Conservation (phyloP, 148 eudicot genomes). For the Nepenthes gracilis region DNA sequence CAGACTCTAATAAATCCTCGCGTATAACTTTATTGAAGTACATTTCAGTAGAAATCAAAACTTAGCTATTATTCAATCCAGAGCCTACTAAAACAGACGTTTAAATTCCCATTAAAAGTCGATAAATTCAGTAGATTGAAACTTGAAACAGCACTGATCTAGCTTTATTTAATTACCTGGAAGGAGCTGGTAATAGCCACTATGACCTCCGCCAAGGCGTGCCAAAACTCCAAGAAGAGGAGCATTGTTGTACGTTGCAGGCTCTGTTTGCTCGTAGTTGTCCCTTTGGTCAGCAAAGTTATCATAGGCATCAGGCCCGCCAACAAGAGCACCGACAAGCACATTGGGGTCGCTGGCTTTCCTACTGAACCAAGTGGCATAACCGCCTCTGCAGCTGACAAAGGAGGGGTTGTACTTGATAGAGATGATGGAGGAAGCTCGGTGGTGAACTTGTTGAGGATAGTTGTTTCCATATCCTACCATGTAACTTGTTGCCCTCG, state of each 20-base stretch:
- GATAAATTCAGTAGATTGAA: too few relatives aligned
- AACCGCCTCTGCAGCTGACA: slow-evolving; percentile 83
- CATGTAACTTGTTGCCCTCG: slow-evolving; percentile 99
- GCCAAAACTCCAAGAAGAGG: slow-evolving; percentile 32
- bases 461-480: slow-evolving; percentile 91
- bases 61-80: too few relatives aligned
- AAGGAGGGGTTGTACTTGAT: slow-evolving; percentile 59
- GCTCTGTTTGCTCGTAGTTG: slow-evolving; percentile 39
- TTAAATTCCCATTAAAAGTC: too few relatives aligned
- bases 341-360: slow-evolving; percentile 57
- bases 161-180: neutral
- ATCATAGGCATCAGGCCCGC: slow-evolving; percentile 34
- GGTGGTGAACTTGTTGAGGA: slow-evolving; percentile 89
- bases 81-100: too few relatives aligned
- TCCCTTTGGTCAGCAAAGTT: slow-evolving; percentile 21
- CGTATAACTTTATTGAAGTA: too few relatives aligned
- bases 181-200: slow-evolving; percentile 80
- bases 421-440: slow-evolving; percentile 86
- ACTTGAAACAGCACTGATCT: neutral
- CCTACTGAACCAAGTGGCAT: slow-evolving; percentile 83
- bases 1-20: neutral
- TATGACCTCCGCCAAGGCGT: slow-evolving; percentile 41
- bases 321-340: slow-evolving; percentile 30
- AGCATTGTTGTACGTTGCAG: slow-evolving; percentile 31
- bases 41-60: too few relatives aligned